phyloP scores from a whole-genome alignment of 1,139 yeast species.

The Starmera stellimalicola region DNA sequence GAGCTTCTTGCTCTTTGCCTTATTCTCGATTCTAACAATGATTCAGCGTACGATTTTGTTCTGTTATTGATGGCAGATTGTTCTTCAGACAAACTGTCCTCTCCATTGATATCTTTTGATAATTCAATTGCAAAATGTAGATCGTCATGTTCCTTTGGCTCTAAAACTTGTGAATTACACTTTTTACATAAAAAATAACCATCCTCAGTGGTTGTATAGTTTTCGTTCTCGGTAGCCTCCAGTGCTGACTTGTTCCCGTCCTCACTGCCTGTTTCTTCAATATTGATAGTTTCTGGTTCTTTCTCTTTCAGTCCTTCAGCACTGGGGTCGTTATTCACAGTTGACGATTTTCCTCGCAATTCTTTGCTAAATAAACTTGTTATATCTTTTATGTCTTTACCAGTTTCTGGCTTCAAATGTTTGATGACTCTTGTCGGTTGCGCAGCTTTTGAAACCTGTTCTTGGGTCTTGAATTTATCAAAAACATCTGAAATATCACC shows the following conservation, averaged over 20 bases:
- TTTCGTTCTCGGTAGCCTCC: neutral
- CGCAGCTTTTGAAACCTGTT: neutral
- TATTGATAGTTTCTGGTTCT: neutral
- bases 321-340: no score
- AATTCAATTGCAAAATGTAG: conserved; percentile 25
- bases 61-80: conserved; percentile 4
- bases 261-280: neutral
- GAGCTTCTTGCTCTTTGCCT: neutral
- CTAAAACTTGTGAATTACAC: conserved; percentile 13
- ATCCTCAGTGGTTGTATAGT: neutral
- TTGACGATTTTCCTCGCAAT: no score
- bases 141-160: conserved; percentile 24
- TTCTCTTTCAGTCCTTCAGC: no score
- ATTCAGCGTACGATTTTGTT: conserved; percentile 4
- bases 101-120: conserved; percentile 18
- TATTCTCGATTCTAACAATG: conserved; percentile 1
- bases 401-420: neutral
- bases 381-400: no score
- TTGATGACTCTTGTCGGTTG: neutral
- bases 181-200: conserved; percentile 6
- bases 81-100: conserved; percentile 7
- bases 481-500: conserved; percentile 7
- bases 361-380: no score
- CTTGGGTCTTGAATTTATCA: conserved; percentile 1
- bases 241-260: no score